Evolutionary conservation across 2,329 filamentous ascomycete genomes (phyloP).

Genomic region (Boeremia lycopersici): DNA sequence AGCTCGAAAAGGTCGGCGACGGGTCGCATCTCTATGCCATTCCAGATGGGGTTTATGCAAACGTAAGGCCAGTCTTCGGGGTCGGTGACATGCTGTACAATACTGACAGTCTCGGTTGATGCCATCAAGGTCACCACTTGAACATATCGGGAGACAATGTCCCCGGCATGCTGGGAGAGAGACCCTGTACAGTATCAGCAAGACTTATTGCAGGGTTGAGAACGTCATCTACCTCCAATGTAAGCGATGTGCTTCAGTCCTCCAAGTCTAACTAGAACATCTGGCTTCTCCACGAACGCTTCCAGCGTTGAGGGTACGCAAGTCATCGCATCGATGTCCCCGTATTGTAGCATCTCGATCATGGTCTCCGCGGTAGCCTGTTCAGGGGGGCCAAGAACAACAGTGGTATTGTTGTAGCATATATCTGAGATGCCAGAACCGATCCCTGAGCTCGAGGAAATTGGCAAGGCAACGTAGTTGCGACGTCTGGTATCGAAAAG

Average conservation of each 20-base stretch:
- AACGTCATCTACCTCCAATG: slow-evolving; percentile 24
- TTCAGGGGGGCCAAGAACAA: slow-evolving; percentile 30
- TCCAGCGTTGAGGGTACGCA: slow-evolving; percentile 29
- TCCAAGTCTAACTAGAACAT: slow-evolving; percentile 24
- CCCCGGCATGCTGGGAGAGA: slow-evolving; percentile 23
- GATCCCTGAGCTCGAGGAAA: slow-evolving; percentile 30
- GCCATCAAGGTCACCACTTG: slow-evolving; percentile 22
- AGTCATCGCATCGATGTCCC: slow-evolving; percentile 24
- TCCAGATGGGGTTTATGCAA: slow-evolving; percentile 25
- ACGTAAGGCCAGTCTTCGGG: slow-evolving; percentile 34
- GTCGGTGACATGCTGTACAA: slow-evolving; percentile 32
- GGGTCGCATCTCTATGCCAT: slow-evolving; percentile 34
- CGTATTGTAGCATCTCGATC: slow-evolving; percentile 24
- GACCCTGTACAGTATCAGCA: slow-evolving; percentile 22
- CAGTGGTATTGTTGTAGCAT: slow-evolving; percentile 23
- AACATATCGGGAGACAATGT: slow-evolving; percentile 26
- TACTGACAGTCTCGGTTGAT: slow-evolving; percentile 25
- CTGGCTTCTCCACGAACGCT: slow-evolving; percentile 24
- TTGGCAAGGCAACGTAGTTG: slow-evolving; percentile 25
- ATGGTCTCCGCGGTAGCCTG: slow-evolving; percentile 21
- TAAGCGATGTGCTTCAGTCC: slow-evolving; percentile 28
- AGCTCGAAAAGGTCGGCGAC: slow-evolving; percentile 27
- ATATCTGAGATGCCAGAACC: slow-evolving; percentile 17
- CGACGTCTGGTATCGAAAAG: slow-evolving; percentile 17
- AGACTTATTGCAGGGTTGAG: too few species aligned